Conservation (phyloP, 2,329 filamentous ascomycete genomes). For the Penicillium sumatraense region DNA sequence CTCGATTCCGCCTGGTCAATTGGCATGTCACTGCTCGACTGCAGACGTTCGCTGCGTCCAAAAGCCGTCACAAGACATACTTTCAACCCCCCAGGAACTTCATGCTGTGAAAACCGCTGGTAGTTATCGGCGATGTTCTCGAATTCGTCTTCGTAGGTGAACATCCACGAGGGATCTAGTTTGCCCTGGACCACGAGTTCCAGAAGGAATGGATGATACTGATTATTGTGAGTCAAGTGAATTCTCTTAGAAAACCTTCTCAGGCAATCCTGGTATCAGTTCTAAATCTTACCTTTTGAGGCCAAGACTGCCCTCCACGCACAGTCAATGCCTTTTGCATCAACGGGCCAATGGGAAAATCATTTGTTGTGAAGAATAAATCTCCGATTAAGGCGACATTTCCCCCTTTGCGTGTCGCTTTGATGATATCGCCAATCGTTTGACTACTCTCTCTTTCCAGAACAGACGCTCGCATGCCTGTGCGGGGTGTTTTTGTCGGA, state of each 20-base stretch:
- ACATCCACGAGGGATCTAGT: slow-evolving; percentile 37
- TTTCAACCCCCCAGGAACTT: slow-evolving; percentile 36
- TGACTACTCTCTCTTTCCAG: slow-evolving; percentile 35
- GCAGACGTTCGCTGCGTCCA: slow-evolving; percentile 24
- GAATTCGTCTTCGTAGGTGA: slow-evolving; percentile 36
- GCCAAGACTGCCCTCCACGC: slow-evolving; percentile 32
- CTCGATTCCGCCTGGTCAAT: not conserved
- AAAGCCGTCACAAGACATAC: slow-evolving; percentile 33
- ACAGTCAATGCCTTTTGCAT: slow-evolving; percentile 41
- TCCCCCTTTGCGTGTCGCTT: slow-evolving; percentile 35
- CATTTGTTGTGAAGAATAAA: slow-evolving; percentile 33
- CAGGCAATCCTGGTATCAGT: no score
- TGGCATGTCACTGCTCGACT: slow-evolving; percentile 5
- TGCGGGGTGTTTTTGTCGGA: slow-evolving; percentile 25
- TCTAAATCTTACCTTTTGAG: slow-evolving; percentile 25
- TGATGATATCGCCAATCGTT: slow-evolving; percentile 33
- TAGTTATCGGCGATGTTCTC: slow-evolving; percentile 36
- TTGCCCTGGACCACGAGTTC: slow-evolving; percentile 29
- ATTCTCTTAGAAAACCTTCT: no score
- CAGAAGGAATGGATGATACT: slow-evolving; percentile 38
- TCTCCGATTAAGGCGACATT: slow-evolving; percentile 36
- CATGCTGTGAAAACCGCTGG: slow-evolving; percentile 25
- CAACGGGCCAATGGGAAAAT: slow-evolving; percentile 36
- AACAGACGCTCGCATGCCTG: slow-evolving; percentile 25
- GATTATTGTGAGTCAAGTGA: not conserved